Percentiles rank a stretch among this genome's conserved stretches.
Evolutionary conservation across 768 basidiomycete genomes (phyloP).

Genomic region (Lanmaoa rubissima): DNA sequence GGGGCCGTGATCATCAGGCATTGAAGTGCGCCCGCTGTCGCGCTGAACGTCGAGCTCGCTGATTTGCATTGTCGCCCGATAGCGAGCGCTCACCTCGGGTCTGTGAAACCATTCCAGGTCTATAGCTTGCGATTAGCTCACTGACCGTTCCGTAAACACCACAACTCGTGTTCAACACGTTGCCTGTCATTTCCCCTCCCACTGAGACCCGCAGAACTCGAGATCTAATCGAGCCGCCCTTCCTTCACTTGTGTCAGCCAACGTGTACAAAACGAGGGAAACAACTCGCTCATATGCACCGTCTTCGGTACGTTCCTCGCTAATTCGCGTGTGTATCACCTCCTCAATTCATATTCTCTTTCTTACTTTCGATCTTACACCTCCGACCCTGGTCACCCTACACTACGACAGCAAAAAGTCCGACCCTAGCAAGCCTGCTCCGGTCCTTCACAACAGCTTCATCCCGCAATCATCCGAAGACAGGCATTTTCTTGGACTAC

Average conservation of each 20-base stretch:
- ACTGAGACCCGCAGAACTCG: slow-evolving; percentile 9
- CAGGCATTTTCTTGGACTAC: slow-evolving; percentile 53
- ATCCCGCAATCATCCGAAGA: slow-evolving; percentile 35
- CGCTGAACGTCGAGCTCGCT: slow-evolving; percentile 2
- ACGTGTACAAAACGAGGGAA: slow-evolving; percentile 71
- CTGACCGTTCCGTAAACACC: slow-evolving; percentile 31
- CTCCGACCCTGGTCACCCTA: slow-evolving; percentile 13
- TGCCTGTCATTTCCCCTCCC: slow-evolving; percentile 45
- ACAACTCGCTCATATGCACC: slow-evolving; percentile 55
- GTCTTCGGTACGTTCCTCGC: slow-evolving; percentile 68
- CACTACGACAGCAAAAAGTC: slow-evolving; percentile 67
- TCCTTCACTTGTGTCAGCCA: slow-evolving; percentile 36
- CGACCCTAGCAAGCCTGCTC: slow-evolving; percentile 53
- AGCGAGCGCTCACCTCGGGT: background rate
- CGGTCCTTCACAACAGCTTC: slow-evolving; percentile 34
- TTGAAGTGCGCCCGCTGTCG: background rate
- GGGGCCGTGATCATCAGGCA: slow-evolving; percentile 2
- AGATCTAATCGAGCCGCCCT: slow-evolving; percentile 34
- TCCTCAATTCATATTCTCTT: slow-evolving; percentile 22
- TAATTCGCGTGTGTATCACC: slow-evolving; percentile 28
- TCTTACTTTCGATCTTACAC: slow-evolving; percentile 22
- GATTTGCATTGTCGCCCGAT: background rate
- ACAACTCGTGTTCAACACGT: slow-evolving; percentile 78
- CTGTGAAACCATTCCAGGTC: background rate
- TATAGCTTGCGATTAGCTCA: background rate